phyloP scores from a whole-genome alignment of 2,329 filamentous ascomycete genomes.

The Fusarium sp. region DNA sequence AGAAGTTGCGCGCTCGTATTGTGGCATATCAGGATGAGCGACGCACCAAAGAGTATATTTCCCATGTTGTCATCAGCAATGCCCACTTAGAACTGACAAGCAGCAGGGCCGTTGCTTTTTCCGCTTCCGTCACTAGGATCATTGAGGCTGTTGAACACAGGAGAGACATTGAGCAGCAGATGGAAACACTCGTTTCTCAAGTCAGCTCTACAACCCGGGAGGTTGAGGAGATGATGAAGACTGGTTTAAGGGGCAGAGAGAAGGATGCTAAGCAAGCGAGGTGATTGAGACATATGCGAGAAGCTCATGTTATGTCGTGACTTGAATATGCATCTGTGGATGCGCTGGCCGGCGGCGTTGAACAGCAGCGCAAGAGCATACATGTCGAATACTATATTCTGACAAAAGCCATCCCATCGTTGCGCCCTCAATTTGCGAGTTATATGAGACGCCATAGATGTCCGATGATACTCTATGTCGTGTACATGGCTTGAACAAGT shows the following conservation, averaged over 20 bases:
- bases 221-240: constrained; percentile 46
- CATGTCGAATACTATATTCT: neutral
- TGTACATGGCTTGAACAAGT: neutral
- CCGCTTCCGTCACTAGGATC: constrained; percentile 31
- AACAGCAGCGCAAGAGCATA: neutral
- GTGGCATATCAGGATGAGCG: constrained; percentile 36
- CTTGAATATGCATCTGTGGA: neutral
- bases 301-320: neutral
- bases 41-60: constrained; percentile 38
- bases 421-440: neutral
- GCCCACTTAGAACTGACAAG: neutral
- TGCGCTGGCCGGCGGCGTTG: neutral
- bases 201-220: constrained; percentile 32
- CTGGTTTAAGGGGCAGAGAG: constrained; percentile 43
- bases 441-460: neutral
- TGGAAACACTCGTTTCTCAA: constrained; percentile 39
- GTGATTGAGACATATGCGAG: neutral
- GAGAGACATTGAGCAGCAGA: constrained; percentile 42
- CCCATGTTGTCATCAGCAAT: neutral
- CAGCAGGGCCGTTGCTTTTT: constrained; percentile 28
- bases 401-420: neutral
- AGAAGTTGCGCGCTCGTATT: constrained; percentile 38
- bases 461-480: neutral
- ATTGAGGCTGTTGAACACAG: constrained; percentile 39
- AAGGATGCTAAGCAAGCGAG: constrained; percentile 30